These are phyloP conservation scores for Boletales sp. DNA, from an alignment of 768 basidiomycete genomes.

Conservation along the genomic window DNA sequence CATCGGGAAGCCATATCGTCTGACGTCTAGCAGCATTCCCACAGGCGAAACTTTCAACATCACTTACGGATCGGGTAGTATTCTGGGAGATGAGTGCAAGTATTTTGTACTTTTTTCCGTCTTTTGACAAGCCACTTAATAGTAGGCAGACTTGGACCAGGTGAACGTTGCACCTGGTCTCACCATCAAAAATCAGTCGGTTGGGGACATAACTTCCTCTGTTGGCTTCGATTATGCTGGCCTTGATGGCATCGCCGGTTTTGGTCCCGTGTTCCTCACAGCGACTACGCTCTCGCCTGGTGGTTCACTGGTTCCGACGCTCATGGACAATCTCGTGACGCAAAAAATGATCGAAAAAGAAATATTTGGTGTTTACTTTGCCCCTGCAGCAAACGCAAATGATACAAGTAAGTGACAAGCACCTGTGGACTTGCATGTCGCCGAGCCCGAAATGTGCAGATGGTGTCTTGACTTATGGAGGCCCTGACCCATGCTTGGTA, in stretches of 20 bases:
- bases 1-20: no score
- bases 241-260: background rate
- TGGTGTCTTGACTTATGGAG: no score
- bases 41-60: no score
- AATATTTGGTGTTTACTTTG: constrained; percentile 16
- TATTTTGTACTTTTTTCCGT: no score
- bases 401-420: constrained; percentile 7
- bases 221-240: background rate
- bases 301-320: constrained; percentile 11
- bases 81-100: no score
- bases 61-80: no score
- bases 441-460: background rate
- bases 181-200: background rate
- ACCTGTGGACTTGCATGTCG: background rate
- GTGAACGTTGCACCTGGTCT: background rate
- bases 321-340: constrained; percentile 16
- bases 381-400: constrained; percentile 4
- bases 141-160: background rate
- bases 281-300: background rate
- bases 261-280: background rate
- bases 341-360: constrained; percentile 14
- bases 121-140: no score
- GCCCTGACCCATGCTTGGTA: no score
- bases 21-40: no score
- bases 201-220: background rate